Conservation (phyloP, 2,329 filamentous ascomycete genomes). For the Chalara sp. region DNA sequence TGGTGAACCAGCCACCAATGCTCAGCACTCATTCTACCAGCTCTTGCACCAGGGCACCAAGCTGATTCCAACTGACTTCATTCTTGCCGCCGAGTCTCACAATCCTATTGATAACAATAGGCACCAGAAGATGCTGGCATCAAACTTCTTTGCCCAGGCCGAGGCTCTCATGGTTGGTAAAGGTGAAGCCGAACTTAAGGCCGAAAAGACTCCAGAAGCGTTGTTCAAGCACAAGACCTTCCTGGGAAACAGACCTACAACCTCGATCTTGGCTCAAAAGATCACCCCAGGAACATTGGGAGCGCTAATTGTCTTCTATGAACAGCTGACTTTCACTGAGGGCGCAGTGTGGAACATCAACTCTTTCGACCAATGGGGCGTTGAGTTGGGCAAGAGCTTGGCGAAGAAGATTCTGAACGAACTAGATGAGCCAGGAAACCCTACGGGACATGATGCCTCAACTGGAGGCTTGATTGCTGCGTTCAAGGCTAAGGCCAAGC, state of each 20-base stretch:
- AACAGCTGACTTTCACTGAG: constrained; percentile 97
- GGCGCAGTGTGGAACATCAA: constrained; percentile 99
- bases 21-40: constrained; percentile 99
- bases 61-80: constrained; percentile 97
- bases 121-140: constrained; percentile 94
- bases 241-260: constrained; percentile 94
- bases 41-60: constrained; percentile 98
- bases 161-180: constrained; percentile 90
- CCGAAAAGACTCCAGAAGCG: constrained; percentile 64
- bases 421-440: constrained; percentile 70
- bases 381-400: constrained; percentile 92
- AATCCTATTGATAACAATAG: constrained; percentile 89
- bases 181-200: constrained; percentile 71
- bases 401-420: constrained; percentile 88
- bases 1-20: constrained; percentile 97
- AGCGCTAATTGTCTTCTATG: constrained; percentile 96
- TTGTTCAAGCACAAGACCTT: constrained; percentile 99
- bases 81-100: constrained; percentile 91
- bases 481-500: constrained; percentile 63
- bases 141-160: constrained; percentile 85
- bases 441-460: constrained; percentile 72
- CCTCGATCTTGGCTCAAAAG: constrained; percentile 81
- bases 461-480: constrained; percentile 85
- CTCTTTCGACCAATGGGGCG: constrained; percentile 99
- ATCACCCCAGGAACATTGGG: constrained; percentile 93